Base-by-base conservation (phyloP, 768 basidiomycete species). In the Leccinellum albellum region DNA sequence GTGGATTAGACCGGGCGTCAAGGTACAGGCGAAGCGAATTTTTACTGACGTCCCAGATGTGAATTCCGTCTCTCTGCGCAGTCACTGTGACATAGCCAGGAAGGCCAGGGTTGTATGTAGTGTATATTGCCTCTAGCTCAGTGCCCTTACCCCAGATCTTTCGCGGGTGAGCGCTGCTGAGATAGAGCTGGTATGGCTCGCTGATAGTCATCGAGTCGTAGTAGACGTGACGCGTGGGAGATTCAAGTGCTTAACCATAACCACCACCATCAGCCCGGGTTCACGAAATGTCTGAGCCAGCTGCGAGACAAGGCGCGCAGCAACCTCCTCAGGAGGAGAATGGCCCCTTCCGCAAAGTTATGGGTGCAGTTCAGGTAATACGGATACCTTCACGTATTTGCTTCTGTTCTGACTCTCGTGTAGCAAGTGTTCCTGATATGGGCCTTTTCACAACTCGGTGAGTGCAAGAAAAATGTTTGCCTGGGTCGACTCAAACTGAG, bases 391-490 rank as follows among this genome's bases (percentile, higher is more conserved):
- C 53, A 57, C 40, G 58, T 51, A 50, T 54, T 6, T 13, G 17
- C 50, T 42, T 20, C 33, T 3, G 6, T 31, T 54, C 23, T 46
- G 50, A 51, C 33, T 54, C 33, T 54, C 65, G 50, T 40, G 17
- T 51, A 91, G 89, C 88, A 89, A 89, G 70, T 84, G 21, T 72
- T 90, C 44, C 60, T 91, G 51, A 74, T 87, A 57, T 90, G 81
- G 76, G 79, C 77, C n/a, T 64, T 88, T 45, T 79, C 84, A 42
- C 87, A 89, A 69, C 65, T 89, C 45, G 82, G 88, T 87, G 58
- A 44, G 82, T 66, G 15, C 46, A 45, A 17, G 32, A 42, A 20
- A n/a, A 46, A 26, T 17, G 42, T 50, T 33, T 6, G 12, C 23
- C 5, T 46, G 14, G 20, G 20, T 31, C 28, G 5, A 49, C 29